Evolutionary conservation across 805 yeast genomes (phyloP).

Genomic region (Saccharomycopsis synnaedendra): DNA sequence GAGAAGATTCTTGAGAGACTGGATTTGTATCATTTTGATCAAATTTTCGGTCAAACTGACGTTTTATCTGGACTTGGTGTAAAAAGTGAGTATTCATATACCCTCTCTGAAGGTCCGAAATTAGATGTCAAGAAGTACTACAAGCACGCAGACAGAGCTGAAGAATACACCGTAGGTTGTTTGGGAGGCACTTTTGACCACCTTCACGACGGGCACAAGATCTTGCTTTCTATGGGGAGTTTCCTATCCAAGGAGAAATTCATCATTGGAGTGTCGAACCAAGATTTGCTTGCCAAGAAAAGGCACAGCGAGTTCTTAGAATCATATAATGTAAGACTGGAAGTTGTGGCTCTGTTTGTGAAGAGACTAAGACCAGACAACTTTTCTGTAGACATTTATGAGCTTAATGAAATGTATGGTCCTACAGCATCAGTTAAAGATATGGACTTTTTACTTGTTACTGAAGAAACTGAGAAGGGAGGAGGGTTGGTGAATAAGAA

Average conservation of each 20-base stretch:
- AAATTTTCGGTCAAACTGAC: too few relatives aligned
- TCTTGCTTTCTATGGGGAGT: slow-evolving; percentile 61
- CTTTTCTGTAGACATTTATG: slow-evolving; percentile 38
- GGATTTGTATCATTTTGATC: too few relatives aligned
- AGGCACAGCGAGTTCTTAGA: slow-evolving; percentile 59
- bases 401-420: slow-evolving; percentile 82
- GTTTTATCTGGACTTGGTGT: too few relatives aligned
- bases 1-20: not conserved
- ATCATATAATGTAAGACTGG: slow-evolving; percentile 39
- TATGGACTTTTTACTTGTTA: slow-evolving; percentile 72
- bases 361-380: slow-evolving; percentile 30
- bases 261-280: slow-evolving; percentile 80
- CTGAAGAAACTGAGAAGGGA: slow-evolving; percentile 70
- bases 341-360: slow-evolving; percentile 39
- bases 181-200: slow-evolving; percentile 98
- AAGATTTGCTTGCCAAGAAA: slow-evolving; percentile 60
- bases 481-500: slow-evolving; percentile 60
- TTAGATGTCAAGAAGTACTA: too few relatives aligned
- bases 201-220: slow-evolving; percentile 89
- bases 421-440: slow-evolving; percentile 73
- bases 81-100: too few relatives aligned
- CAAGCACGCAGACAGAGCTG: too few relatives aligned
- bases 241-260: slow-evolving; percentile 44
- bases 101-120: too few relatives aligned
- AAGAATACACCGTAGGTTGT: slow-evolving; percentile 30